Conservation (phyloP, 108 stramenopile species). For the Skeletonema potamos region DNA sequence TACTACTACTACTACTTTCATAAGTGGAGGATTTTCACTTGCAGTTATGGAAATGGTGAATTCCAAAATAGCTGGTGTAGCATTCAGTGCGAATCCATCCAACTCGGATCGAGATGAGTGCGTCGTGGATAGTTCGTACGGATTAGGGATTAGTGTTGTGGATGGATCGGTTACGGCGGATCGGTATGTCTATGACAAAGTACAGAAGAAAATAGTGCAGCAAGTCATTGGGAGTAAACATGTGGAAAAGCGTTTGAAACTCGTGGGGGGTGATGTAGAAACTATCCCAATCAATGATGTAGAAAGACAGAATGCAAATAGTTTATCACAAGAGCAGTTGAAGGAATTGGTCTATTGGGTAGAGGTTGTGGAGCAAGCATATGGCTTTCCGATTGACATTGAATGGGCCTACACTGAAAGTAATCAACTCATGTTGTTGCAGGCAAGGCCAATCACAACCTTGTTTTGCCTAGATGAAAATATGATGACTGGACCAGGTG, state of each 20-base stretch:
- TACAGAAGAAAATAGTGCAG: slow-evolving; percentile 8
- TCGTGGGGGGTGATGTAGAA: neutral
- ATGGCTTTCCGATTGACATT: slow-evolving; percentile 27
- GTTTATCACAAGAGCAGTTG: slow-evolving; percentile 10
- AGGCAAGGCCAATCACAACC: slow-evolving; percentile 33
- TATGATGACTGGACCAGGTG: slow-evolving; percentile 31
- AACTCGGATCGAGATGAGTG: slow-evolving; percentile 32
- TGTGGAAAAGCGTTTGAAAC: slow-evolving; percentile 12
- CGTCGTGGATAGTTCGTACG: slow-evolving; percentile 26
- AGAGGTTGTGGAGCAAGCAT: slow-evolving; percentile 2
- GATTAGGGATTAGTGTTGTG: slow-evolving; percentile 31
- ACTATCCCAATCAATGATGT: slow-evolving; percentile 1
- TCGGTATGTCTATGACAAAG: slow-evolving; percentile 27
- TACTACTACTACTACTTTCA: no score
- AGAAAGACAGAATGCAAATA: slow-evolving; percentile 3
- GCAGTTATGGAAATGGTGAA: slow-evolving; percentile 42
- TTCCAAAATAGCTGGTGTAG: slow-evolving; percentile 19
- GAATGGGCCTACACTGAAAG: slow-evolving; percentile 15
- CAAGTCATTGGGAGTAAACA: slow-evolving; percentile 10
- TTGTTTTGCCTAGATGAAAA: slow-evolving; percentile 21
- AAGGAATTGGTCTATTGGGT: slow-evolving; percentile 9
- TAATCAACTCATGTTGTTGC: slow-evolving; percentile 10
- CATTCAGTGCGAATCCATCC: slow-evolving; percentile 30
- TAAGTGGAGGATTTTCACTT: slow-evolving; percentile 15
- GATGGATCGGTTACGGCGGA: slow-evolving; percentile 30